Evolutionary conservation across 2,329 filamentous ascomycete species (phyloP), one percentile per base, ranked within the genome.

Genomic region (Diatrype stigma): DNA sequence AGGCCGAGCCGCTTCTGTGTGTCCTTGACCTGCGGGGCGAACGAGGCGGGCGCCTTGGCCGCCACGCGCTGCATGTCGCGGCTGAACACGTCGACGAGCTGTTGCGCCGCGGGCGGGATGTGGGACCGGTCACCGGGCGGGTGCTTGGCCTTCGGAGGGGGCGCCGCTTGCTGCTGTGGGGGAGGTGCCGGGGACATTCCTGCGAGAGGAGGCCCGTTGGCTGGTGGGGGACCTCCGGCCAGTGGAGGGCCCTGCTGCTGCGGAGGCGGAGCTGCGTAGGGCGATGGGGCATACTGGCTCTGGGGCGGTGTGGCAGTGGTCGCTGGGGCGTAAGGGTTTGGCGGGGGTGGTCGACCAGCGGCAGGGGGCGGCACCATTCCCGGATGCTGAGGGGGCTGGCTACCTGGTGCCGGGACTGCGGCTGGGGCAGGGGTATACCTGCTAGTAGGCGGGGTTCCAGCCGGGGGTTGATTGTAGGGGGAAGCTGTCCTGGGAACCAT

Each of bases 1-100:
- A 96, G 85, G 62, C 89, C 89, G 52, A 99, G 79, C 26, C 94
- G 85, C 73, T 96, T 96, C 68, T 96, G 90, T 2, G 92, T 94
- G 67, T 97, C 94, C 62, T 90, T 89, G 19, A 99, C 91, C 67
- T 97, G 92, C 14, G 85, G 80, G 56, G 89, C 86, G 73, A 94
- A 96, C 16, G 86, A 85, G n/a, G 86, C 77, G 17, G 94, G 94
- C 1, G 94, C 94, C 60, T 90, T 87, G 30, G 85, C 74, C 53
- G 92, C 92, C 50, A 99, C 89, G 32, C 91, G 88, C 62, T 93
- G 86, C 83, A 97, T 91, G 61, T 97, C 93, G 30, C 81, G 80
- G 49, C 77, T 86, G 45, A 99, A 79, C 35, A 95, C 82, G 48
- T 96, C 89, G 49, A 89, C 91, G 60, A 99, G 78, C 46, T 83